Evolutionary conservation across 2,329 filamentous ascomycete genomes (phyloP), one percentile per base, ranked within the genome.

Genomic region (Fusarium falciforme): DNA sequence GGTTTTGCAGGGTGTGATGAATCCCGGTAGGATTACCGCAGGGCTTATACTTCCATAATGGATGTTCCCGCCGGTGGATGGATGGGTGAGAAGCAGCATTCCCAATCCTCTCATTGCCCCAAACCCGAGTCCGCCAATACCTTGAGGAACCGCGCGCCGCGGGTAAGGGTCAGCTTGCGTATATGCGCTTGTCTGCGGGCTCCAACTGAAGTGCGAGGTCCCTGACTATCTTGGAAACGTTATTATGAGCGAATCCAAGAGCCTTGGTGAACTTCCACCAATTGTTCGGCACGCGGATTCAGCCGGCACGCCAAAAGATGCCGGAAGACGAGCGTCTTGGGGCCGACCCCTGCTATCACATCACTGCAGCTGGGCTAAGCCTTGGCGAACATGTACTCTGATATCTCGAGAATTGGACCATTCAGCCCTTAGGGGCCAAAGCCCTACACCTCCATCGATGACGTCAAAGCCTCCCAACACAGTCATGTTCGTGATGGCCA

Each of bases 391-490:
- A 63, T 40, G 60, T 40, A 31, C 47, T 29, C 60, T 20, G 25
- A 42, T 42, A 33, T 36, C 55, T 58, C 29, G 40, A 29, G 11
- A 61, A 49, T 14, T 31, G 14, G 27, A 25, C 61, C 47, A 25
- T 33, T 20, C 10, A 31, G 47, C n/a, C 17, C 35, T 33, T 36
- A 11, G 29, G 35, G 25, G 35, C 25, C 47, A 9, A 31, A 63
- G 54, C 33, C 49, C 35, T 62, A 42, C 25, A 52, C 22, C 27
- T 16, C 16, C 27, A 35, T 16, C 16, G 49, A 77, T 77, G 75
- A 77, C 73, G 75, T 77, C 69, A 77, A 77, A 61, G 75, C 66
- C 75, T 76, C 71, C 58, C 31, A 58, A 70, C 35, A 64, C 36
- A 65, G 55, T 61, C 27, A 59, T 69, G 61, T 54, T 75, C 55